Percentiles rank a stretch among this genome's conserved stretches.
Evolutionary conservation across 495 filamentous ascomycete genomes (phyloP).

Genomic region (Tricharina praecox): DNA sequence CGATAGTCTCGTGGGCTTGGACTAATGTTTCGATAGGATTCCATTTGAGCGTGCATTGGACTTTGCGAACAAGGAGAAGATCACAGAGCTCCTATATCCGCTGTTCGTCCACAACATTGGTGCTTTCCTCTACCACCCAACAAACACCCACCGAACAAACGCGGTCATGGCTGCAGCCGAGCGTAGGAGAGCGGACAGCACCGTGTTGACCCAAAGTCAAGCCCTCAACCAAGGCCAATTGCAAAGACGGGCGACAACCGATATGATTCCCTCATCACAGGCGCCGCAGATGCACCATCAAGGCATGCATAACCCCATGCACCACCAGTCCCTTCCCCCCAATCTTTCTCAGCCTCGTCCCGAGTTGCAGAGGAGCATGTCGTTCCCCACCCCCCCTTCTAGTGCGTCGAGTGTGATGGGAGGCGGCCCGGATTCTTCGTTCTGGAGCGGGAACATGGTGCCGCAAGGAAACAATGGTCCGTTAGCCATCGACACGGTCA

Average conservation of each 20-base stretch:
- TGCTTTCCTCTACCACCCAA: conserved; percentile 80
- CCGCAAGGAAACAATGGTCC: conserved; percentile 39
- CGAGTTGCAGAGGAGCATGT: conserved; percentile 19
- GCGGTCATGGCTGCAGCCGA: conserved; percentile 78
- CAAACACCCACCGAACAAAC: conserved; percentile 65
- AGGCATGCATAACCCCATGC: conserved; percentile 53
- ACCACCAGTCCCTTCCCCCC: conserved; percentile 51
- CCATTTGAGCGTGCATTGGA: conserved; percentile 91
- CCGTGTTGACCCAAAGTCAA: conserved; percentile 28
- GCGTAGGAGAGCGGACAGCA: conserved; percentile 47
- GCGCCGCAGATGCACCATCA: conserved; percentile 67
- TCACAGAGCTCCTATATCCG: conserved; percentile 86
- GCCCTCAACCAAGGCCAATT: conserved; percentile 31
- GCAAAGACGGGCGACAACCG: conserved; percentile 15
- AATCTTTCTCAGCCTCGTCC: conserved; percentile 20
- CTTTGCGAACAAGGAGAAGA: conserved; percentile 99
- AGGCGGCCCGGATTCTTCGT: conserved; percentile 24
- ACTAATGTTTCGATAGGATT: conserved; percentile 46
- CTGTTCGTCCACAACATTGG: conserved; percentile 97
- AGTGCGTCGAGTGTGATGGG: conserved; percentile 81
- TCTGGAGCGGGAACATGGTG: conserved; percentile 21
- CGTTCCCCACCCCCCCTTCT: conserved; percentile 85
- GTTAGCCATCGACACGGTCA: conserved; percentile 68
- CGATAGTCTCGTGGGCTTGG: background rate
- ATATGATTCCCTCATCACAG: conserved; percentile 39